phyloP scores from a whole-genome alignment of 2,329 filamentous ascomycete genomes.

The Colletotrichum orchidophilum region DNA sequence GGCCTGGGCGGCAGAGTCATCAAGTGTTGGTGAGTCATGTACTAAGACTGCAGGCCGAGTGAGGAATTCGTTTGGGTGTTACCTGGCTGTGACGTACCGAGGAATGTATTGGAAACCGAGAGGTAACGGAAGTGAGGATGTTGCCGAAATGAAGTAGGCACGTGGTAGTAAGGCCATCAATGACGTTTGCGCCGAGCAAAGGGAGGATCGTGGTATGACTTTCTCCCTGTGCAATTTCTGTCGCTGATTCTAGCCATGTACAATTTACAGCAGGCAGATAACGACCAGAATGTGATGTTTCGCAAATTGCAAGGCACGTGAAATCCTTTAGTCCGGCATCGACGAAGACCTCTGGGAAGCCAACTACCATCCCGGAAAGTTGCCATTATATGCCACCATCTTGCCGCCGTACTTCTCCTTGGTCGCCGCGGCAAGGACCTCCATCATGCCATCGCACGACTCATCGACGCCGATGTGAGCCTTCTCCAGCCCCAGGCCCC shows the following conservation, averaged over 20 bases:
- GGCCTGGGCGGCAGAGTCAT: too few species aligned
- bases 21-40: too few species aligned
- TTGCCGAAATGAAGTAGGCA: not conserved
- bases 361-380: not conserved
- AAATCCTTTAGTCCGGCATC: too few species aligned
- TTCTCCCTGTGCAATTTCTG: too few species aligned
- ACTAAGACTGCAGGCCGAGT: not conserved
- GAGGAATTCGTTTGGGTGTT: not conserved
- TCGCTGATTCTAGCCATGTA: too few species aligned
- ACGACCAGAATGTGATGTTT: too few species aligned
- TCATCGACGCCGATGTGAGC: constrained; percentile 9
- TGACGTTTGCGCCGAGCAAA: not conserved
- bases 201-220: too few species aligned
- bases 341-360: too few species aligned
- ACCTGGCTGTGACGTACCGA: not conserved
- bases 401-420: constrained; percentile 39
- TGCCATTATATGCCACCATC: constrained; percentile 27
- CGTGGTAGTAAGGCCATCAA: not conserved
- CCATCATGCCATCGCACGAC: constrained; percentile 22
- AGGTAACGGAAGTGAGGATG: not conserved
- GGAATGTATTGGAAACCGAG: not conserved
- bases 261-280: too few species aligned
- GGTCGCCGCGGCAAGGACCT: constrained; percentile 10
- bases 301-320: too few species aligned
- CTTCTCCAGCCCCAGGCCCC: constrained; percentile 1